Percentiles rank a stretch among this genome's conserved stretches.
Conservation (phyloP, 306 rosid species). For the Adenanthera pavonina region DNA sequence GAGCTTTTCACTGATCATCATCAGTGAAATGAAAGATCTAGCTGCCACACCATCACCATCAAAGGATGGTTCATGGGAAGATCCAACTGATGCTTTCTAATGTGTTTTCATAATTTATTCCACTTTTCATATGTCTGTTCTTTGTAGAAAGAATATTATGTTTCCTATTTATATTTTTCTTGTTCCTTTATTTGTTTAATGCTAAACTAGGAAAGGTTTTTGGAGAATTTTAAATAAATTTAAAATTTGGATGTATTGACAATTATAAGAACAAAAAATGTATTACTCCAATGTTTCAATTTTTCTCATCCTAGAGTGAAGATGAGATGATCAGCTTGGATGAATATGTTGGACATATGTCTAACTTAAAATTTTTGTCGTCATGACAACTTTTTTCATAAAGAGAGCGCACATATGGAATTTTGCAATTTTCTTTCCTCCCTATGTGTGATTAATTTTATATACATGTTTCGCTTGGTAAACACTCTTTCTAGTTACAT, state of each 20-base stretch:
- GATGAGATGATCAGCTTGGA: conserved; percentile 84
- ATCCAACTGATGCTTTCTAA: neutral
- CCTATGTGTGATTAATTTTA: conserved; percentile 5
- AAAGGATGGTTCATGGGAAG: too few relatives aligned
- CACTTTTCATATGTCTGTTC: neutral
- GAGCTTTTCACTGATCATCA: too few relatives aligned
- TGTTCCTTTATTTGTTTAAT: conserved; percentile 18
- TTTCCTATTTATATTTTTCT: conserved; percentile 23
- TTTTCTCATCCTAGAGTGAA: conserved; percentile 92
- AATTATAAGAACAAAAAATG: conserved; percentile 76
- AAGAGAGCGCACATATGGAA: too few relatives aligned
- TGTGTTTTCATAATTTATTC: neutral
- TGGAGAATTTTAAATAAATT: conserved; percentile 80
- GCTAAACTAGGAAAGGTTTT: conserved; percentile 88
- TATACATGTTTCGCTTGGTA: conserved; percentile 5
- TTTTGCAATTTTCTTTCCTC: conserved; percentile 23
- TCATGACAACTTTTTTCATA: neutral
- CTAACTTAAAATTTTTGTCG: neutral
- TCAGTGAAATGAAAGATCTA: too few relatives aligned
- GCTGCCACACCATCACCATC: too few relatives aligned
- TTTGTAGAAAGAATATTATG: conserved; percentile 17
- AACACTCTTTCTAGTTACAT: neutral
- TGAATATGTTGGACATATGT: conserved; percentile 95
- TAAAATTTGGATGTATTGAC: conserved; percentile 96
- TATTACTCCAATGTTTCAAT: conserved; percentile 89